Evolutionary conservation across 2,329 filamentous ascomycete species (phyloP).

Genomic region (Emergomyces africanus): DNA sequence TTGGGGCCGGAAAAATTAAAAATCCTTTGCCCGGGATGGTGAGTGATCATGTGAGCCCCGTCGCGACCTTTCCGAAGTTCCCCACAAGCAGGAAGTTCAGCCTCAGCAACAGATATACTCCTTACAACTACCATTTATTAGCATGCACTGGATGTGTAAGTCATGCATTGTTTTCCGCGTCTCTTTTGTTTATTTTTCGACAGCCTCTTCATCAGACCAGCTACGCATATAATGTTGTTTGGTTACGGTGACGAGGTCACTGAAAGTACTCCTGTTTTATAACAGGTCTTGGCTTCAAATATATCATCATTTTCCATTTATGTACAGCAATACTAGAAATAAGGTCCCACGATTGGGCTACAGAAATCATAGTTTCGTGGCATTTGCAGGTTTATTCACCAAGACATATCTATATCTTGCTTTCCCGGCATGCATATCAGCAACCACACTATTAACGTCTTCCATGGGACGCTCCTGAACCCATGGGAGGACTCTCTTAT

Average conservation of each 20-base stretch:
- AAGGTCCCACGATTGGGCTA: background rate
- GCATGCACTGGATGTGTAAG: no score
- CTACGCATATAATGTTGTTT: no score
- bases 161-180: no score
- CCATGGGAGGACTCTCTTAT: constrained; percentile 33
- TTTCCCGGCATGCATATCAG: constrained; percentile 34
- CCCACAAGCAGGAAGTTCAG: no score
- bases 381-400: constrained; percentile 22
- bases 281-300: no score
- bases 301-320: background rate
- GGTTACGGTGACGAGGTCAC: no score
- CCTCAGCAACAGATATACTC: no score
- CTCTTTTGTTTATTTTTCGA: background rate
- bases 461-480: constrained; percentile 29
- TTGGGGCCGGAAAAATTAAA: background rate
- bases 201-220: no score
- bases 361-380: constrained; percentile 19
- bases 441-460: constrained; percentile 31
- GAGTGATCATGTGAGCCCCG: background rate
- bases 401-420: constrained; percentile 37
- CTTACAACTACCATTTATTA: no score
- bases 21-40: background rate
- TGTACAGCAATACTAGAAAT: background rate
- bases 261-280: no score
- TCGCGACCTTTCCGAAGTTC: no score